These are phyloP conservation scores for Myriosclerotinia curreyana DNA, from an alignment of 2,329 filamentous ascomycete genomes.

Conservation along the genomic window DNA sequence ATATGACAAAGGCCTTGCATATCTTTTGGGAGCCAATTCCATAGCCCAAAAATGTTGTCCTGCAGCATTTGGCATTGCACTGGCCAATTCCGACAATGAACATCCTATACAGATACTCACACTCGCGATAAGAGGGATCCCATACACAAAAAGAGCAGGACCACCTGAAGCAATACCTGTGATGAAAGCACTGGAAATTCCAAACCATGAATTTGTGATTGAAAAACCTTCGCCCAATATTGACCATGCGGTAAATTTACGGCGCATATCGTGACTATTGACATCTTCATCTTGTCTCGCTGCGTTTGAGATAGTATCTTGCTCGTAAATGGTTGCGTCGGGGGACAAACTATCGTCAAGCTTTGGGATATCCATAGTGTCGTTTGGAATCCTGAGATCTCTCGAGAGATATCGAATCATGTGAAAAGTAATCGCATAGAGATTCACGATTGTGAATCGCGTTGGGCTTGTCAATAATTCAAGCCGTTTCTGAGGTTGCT, in stretches of 20 bases:
- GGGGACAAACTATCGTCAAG: background rate
- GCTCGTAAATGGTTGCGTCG: background rate
- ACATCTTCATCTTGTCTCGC: background rate
- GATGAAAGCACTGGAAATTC: conserved; percentile 20
- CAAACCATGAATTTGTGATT: conserved; percentile 21
- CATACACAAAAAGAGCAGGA: conserved; percentile 21
- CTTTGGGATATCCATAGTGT: conserved; percentile 15
- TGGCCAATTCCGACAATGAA: conserved; percentile 19
- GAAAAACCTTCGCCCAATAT: conserved; percentile 20
- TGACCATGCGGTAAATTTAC: conserved; percentile 21
- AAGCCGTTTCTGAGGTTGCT: background rate
- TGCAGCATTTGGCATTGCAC: conserved; percentile 22
- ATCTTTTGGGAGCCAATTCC: conserved; percentile 19
- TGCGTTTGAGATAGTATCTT: background rate
- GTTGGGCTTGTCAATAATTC: background rate
- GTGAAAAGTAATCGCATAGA: background rate
- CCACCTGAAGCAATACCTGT: conserved; percentile 19
- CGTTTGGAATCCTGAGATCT: background rate
- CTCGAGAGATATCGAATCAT: background rate
- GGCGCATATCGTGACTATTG: conserved; percentile 10
- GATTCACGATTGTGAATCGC: background rate
- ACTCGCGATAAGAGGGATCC: conserved; percentile 11
- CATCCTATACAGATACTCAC: conserved; percentile 16
- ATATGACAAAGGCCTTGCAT: conserved; percentile 18
- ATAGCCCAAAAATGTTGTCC: conserved; percentile 22